A percentile compares a stretch with the other conserved stretches of the same genome.
Conservation (phyloP, 2,329 filamentous ascomycete genomes). For the Apiospora malaysiana region DNA sequence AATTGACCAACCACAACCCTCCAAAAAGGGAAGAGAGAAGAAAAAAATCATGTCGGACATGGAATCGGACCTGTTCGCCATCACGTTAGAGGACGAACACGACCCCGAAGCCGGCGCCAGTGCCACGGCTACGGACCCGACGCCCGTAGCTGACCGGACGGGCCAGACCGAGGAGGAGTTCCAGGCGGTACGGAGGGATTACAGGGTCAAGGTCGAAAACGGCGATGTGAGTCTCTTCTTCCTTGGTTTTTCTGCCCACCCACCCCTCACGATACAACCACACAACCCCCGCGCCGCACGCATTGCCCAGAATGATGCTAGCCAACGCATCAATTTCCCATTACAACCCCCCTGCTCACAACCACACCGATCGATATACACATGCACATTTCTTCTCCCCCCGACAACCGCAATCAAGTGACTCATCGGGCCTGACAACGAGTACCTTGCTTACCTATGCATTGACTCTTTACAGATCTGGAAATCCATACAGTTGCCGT, state of each 20-base stretch:
- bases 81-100: constrained; percentile 48
- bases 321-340: neutral
- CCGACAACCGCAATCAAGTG: neutral
- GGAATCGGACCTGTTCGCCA: constrained; percentile 44
- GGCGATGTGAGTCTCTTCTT: constrained; percentile 51
- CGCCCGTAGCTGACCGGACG: constrained; percentile 30
- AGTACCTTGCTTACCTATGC: neutral
- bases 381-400: neutral
- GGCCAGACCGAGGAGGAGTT: constrained; percentile 58
- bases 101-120: constrained; percentile 24
- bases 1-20: neutral
- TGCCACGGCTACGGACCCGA: constrained; percentile 30
- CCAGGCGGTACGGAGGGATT: constrained; percentile 50
- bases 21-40: neutral
- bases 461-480: constrained; percentile 45
- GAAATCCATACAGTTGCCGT: constrained; percentile 49
- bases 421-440: constrained; percentile 2
- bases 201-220: constrained; percentile 58
- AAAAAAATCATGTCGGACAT: constrained; percentile 28
- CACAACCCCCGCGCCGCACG: neutral
- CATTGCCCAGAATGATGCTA: neutral
- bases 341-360: neutral
- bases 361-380: too few relatives aligned
- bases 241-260: constrained; percentile 3
- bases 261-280: neutral